Percentiles rank a stretch among this genome's conserved stretches.
Evolutionary conservation across 768 basidiomycete genomes (phyloP).

Genomic region (Pholiota molesta): DNA sequence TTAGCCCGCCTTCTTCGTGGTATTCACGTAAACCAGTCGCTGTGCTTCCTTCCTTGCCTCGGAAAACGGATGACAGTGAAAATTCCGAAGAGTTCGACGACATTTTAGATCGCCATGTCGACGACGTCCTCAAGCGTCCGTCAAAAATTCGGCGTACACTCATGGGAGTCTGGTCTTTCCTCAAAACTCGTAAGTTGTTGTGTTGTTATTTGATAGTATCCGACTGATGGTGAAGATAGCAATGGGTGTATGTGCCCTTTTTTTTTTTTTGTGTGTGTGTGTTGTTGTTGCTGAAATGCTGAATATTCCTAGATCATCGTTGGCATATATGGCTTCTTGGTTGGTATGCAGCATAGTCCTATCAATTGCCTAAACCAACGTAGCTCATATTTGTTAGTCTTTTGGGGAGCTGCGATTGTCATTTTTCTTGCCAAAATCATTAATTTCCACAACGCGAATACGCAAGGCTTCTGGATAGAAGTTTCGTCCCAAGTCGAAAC

Average conservation of each 20-base stretch:
- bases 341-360: conserved; percentile 42
- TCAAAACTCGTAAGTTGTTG: conserved; percentile 69
- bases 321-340: conserved; percentile 77
- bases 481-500: conserved; percentile 76
- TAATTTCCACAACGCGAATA: conserved; percentile 67
- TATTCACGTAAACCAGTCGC: conserved; percentile 74
- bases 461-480: conserved; percentile 83
- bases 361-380: not conserved
- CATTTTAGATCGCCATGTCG: conserved; percentile 74
- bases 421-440: conserved; percentile 71
- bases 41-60: conserved; percentile 50
- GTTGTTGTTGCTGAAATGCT: not conserved
- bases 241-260: conserved; percentile 57
- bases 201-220: conserved; percentile 1
- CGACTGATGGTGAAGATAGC: conserved; percentile 38
- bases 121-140: conserved; percentile 68
- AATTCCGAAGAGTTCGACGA: conserved; percentile 40
- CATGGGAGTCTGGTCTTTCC: conserved; percentile 77
- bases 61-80: conserved; percentile 30
- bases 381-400: conserved; percentile 46
- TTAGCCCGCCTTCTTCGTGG: conserved; percentile 68
- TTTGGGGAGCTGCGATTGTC: conserved; percentile 88
- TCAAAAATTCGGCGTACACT: conserved; percentile 61
- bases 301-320: conserved; percentile 49
- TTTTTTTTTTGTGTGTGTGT: not conserved